phyloP scores from a whole-genome alignment of 2,329 filamentous ascomycete species.

The Grosmannia penicillata region DNA sequence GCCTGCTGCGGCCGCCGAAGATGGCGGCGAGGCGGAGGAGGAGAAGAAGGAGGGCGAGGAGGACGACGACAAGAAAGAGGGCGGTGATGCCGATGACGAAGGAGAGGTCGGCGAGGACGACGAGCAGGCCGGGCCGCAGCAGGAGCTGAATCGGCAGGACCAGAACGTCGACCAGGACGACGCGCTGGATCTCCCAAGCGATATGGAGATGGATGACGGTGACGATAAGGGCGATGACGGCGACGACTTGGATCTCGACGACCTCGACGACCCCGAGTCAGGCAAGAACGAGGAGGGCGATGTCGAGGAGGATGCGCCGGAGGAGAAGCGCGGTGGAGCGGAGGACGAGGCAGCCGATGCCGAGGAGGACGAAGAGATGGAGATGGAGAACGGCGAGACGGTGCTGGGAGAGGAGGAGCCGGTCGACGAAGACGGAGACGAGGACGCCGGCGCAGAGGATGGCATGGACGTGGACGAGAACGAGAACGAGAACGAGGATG shows the following conservation, averaged over 20 bases:
- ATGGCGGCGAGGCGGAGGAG: slow-evolving; percentile 37
- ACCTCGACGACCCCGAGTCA: slow-evolving; percentile 50
- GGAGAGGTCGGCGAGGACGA: slow-evolving; percentile 41
- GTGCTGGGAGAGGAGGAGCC: slow-evolving; percentile 23
- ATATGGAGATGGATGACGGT: slow-evolving; percentile 69
- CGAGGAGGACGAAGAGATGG: slow-evolving; percentile 21
- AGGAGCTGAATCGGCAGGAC: slow-evolving; percentile 46
- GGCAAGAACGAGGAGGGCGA: slow-evolving; percentile 24
- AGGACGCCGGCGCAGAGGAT: slow-evolving; percentile 28
- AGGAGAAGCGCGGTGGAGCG: slow-evolving; percentile 28
- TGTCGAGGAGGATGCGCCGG: slow-evolving; percentile 32
- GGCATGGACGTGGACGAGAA: slow-evolving; percentile 36
- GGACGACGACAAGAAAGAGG: slow-evolving; percentile 24
- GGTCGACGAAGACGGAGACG: slow-evolving; percentile 25
- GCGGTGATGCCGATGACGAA: slow-evolving; percentile 28
- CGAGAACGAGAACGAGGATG: slow-evolving; percentile 36
- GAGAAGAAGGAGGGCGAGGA: slow-evolving; percentile 43
- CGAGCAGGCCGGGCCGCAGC: slow-evolving; percentile 38
- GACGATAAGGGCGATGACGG: slow-evolving; percentile 34
- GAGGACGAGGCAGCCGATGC: slow-evolving; percentile 25
- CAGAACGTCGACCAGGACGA: slow-evolving; percentile 72
- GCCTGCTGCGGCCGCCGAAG: slow-evolving; percentile 33
- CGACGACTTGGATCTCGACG: slow-evolving; percentile 33
- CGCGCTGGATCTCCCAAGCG: slow-evolving; percentile 69
- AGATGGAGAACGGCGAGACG: slow-evolving; percentile 21